phyloP scores from a whole-genome alignment of 2,329 filamentous ascomycete species.

The Xylaria sp. region DNA sequence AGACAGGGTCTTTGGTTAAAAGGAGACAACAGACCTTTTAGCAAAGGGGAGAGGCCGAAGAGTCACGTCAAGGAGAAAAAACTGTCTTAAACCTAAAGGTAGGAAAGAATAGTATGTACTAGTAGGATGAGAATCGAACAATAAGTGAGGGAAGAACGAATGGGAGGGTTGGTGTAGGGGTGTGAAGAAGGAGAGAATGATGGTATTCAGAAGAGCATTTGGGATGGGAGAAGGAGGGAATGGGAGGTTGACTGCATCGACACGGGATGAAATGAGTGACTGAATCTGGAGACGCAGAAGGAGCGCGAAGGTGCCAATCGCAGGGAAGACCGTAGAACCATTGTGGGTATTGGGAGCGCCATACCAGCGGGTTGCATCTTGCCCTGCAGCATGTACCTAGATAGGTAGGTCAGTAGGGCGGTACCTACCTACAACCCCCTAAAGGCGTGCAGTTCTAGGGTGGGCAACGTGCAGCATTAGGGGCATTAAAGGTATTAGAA shows the following conservation, averaged over 20 bases:
- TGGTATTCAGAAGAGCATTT: conserved; percentile 50
- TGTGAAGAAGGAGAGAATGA: conserved; percentile 43
- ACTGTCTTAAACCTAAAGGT: conserved; percentile 34
- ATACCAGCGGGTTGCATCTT: conserved; percentile 35
- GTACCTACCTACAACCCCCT: conserved; percentile 3
- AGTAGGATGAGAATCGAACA: conserved; percentile 45
- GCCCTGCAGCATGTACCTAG: conserved; percentile 35
- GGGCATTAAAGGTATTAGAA: neutral
- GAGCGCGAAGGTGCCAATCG: conserved; percentile 40
- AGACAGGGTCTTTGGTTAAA: conserved; percentile 33
- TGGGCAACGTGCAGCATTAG: conserved; percentile 12
- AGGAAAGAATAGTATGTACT: conserved; percentile 47
- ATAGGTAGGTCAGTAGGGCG: conserved; percentile 15
- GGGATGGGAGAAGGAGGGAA: conserved; percentile 46
- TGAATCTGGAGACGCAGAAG: conserved; percentile 38
- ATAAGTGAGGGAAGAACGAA: conserved; percentile 48
- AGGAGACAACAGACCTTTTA: conserved; percentile 38
- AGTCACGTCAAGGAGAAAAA: conserved; percentile 45
- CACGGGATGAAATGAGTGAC: conserved; percentile 40
- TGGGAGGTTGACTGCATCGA: conserved; percentile 46
- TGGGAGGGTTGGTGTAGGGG: conserved; percentile 42
- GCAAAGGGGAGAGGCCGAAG: conserved; percentile 39
- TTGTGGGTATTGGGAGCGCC: conserved; percentile 33
- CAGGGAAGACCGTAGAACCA: conserved; percentile 34
- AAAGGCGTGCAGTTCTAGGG: neutral